These are phyloP conservation scores for Mucor sp. DNA, from an alignment of 371 early-diverging fungal genomes.

Conservation along the genomic window DNA sequence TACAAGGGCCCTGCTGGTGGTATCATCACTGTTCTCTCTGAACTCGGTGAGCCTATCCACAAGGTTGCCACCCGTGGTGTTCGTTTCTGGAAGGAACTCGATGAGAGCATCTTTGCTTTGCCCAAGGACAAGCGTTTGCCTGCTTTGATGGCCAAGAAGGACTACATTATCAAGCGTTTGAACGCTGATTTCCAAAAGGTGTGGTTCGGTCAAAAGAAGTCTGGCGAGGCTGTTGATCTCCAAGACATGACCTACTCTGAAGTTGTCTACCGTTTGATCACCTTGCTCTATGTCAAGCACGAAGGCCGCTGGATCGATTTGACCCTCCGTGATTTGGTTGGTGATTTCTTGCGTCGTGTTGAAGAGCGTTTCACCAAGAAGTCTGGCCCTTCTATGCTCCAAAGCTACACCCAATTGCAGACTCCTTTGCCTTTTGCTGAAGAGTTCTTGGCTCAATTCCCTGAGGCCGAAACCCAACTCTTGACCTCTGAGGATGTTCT, in stretches of 20 bases:
- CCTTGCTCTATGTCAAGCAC: constrained; percentile 80
- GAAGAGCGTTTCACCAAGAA: constrained; percentile 88
- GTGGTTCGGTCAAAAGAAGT: constrained; percentile 93
- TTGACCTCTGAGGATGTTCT: constrained; percentile 90
- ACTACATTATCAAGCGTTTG: constrained; percentile 88
- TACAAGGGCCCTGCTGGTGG: constrained; percentile 92
- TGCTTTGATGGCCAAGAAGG: constrained; percentile 84
- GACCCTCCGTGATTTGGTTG: constrained; percentile 80
- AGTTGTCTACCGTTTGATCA: constrained; percentile 82
- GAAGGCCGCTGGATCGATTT: constrained; percentile 89
- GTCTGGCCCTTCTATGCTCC: constrained; percentile 65
- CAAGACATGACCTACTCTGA: constrained; percentile 95
- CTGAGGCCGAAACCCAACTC: constrained; percentile 75
- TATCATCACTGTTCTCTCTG: constrained; percentile 92
- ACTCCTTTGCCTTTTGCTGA: constrained; percentile 69
- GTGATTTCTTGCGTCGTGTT: constrained; percentile 87
- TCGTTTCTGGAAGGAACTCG: constrained; percentile 93
- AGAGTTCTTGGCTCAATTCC: constrained; percentile 82
- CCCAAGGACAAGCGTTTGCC: constrained; percentile 89
- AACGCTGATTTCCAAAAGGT: constrained; percentile 93
- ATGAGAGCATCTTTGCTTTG: constrained; percentile 87
- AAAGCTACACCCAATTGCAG: constrained; percentile 72
- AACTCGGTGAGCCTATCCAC: constrained; percentile 97
- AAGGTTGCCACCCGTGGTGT: constrained; percentile 96
- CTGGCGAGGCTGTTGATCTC: constrained; percentile 76